Percentiles rank a stretch among this genome's conserved stretches.
phyloP scores from a whole-genome alignment of 2,329 filamentous ascomycete genomes.

The Fusarium clavum region DNA sequence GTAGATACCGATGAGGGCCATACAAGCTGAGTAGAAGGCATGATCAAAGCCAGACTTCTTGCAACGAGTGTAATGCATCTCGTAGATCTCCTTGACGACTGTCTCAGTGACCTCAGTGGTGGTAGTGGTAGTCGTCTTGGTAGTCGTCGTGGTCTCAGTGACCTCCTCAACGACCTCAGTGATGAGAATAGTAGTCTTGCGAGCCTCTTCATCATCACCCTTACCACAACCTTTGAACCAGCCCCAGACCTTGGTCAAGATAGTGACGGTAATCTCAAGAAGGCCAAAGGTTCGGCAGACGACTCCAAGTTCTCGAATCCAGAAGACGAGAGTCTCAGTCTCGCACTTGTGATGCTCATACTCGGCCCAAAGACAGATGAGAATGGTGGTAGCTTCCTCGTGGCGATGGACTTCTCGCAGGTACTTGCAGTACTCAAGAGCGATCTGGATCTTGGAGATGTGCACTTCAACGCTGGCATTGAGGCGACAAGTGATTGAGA shows the following conservation, averaged over 20 bases:
- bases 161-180: conserved; percentile 56
- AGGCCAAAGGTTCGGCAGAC: conserved; percentile 51
- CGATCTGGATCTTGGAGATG: conserved; percentile 53
- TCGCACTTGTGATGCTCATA: conserved; percentile 53
- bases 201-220: conserved; percentile 49
- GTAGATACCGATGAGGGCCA: conserved; percentile 51
- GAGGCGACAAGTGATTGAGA: conserved; percentile 49
- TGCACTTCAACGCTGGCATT: conserved; percentile 51
- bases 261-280: conserved; percentile 49
- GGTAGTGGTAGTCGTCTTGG: conserved; percentile 50
- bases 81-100: conserved; percentile 51
- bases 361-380: conserved; percentile 56
- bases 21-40: conserved; percentile 51
- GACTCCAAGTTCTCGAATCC: conserved; percentile 51
- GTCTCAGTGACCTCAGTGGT: conserved; percentile 50
- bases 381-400: conserved; percentile 54
- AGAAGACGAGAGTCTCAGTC: conserved; percentile 50
- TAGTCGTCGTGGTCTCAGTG: conserved; percentile 49
- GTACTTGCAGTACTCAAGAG: conserved; percentile 53
- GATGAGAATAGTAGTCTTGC: conserved; percentile 51
- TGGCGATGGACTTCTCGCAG: conserved; percentile 48
- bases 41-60: conserved; percentile 50
- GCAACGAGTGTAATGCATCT: conserved; percentile 52
- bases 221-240: conserved; percentile 54
- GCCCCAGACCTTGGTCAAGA: conserved; percentile 54